phyloP scores from a whole-genome alignment of 176 grass and related monocot genomes.

The Phoenix dactylifera region DNA sequence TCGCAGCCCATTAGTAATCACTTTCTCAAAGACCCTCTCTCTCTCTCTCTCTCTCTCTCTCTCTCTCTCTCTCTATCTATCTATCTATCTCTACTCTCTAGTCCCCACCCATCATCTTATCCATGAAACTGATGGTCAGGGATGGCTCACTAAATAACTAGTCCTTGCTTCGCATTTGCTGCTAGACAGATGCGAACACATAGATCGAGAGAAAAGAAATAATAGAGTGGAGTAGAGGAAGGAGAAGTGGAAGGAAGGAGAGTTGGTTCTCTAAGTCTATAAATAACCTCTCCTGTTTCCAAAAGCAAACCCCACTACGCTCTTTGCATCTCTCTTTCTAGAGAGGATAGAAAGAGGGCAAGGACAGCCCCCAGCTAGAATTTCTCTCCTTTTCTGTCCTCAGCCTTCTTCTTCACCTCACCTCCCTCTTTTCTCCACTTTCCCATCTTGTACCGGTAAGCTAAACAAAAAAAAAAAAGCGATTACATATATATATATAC shows the following conservation, averaged over 20 bases:
- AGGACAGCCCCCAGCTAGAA: not conserved
- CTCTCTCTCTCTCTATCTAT: conserved; percentile 9
- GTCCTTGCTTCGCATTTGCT: conserved; percentile 6
- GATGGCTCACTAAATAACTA: conserved; percentile 9
- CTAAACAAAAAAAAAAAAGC: not conserved
- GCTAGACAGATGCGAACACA: not conserved
- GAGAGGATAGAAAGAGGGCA: not conserved
- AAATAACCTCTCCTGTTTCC: not conserved
- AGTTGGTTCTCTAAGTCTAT: not conserved
- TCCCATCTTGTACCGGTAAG: not conserved
- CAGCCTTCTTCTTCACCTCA: conserved; percentile 2
- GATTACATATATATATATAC: too few relatives aligned
- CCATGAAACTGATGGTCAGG: conserved; percentile 3
- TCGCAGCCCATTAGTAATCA: conserved; percentile 31
- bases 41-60: conserved; percentile 10
- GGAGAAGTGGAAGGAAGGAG: not conserved
- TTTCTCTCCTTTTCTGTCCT: not conserved
- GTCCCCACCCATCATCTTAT: conserved; percentile 27
- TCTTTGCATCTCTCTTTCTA: not conserved
- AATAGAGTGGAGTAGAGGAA: not conserved
- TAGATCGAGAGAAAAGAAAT: not conserved
- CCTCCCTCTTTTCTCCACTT: not conserved
- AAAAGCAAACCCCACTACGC: not conserved
- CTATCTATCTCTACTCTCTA: conserved; percentile 28
- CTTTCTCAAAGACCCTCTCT: conserved; percentile 14